Base-by-base conservation (phyloP, 2,329 filamentous ascomycete species). In the Xenoacremonium recifei region DNA sequence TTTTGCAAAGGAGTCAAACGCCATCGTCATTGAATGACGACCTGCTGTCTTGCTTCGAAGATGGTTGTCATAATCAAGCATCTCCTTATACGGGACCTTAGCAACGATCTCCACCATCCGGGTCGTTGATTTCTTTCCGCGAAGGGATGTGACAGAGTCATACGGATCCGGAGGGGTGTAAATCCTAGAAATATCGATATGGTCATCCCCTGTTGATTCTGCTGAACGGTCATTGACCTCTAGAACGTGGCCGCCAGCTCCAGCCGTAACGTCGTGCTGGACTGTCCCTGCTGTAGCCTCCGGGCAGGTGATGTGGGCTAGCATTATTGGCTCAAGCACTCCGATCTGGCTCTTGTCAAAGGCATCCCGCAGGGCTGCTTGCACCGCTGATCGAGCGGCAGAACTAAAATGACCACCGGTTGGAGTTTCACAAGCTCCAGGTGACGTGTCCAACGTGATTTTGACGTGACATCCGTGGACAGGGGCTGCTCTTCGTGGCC, bases 301-400 rank as follows among this genome's bases (percentile, higher is more conserved):
- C 38, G 93, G 88, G 37, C 93, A 89, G 51, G 81, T 84, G 59
- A 99, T 95, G 39, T 85, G 82, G 5, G 88, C 89, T 46, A 84
- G 83, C 89, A 97, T 96, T 40, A 99, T 87, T 2, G 93, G 93
- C 60, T 99, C 93, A 69, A 97, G 85, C 29, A 99, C 72, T 2
- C 78, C 77, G 1, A 89, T 77, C 3, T 72, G 69, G 3, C 70
- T 60, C 20, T 68, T 64, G 9, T 75, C 68, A 41, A 80, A 74
- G 0, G 83, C 80, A 15, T 80, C 74, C 37, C 79, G 77, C 1
- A 97, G 75, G 1, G 85, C 84, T 7, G 77, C 72, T 45, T 85
- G 80, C 1, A 91, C 85, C 3, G 87, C 87, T 3, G 66, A 66
- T 30, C 72, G 59, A 66, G 79, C 61, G 67, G 82, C 54, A 75